These are phyloP conservation scores for Candida qinlingensis DNA, from an alignment of 805 yeast genomes.

Conservation along the genomic window DNA sequence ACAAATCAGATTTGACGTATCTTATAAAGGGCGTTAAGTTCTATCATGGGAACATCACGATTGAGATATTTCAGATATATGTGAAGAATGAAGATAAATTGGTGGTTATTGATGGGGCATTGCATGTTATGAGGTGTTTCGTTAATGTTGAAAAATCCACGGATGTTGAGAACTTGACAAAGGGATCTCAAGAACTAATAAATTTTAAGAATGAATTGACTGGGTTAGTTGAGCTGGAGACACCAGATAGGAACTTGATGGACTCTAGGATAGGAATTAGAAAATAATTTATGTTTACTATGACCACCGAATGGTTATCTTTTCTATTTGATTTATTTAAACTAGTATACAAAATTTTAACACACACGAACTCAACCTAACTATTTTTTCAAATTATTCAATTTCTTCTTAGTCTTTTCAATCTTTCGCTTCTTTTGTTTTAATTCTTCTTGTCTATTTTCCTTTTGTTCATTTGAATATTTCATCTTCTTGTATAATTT, in stretches of 20 bases:
- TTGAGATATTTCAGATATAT: conserved; percentile 50
- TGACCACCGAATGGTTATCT: not conserved
- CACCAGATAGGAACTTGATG: conserved; percentile 78
- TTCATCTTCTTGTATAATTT: conserved; percentile 93
- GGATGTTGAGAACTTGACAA: conserved; percentile 66
- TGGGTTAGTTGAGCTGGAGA: conserved; percentile 61
- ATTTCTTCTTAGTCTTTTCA: conserved; percentile 40
- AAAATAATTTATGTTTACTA: not conserved
- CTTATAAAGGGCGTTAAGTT: conserved; percentile 58
- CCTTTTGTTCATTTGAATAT: conserved; percentile 80
- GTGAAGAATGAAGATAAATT: conserved; percentile 24
- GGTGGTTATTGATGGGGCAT: conserved; percentile 39
- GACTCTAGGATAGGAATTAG: conserved; percentile 57
- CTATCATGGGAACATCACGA: conserved; percentile 49
- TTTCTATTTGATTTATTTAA: not conserved
- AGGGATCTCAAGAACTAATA: conserved; percentile 58
- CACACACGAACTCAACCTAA: not conserved
- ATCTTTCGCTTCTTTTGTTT: conserved; percentile 65
- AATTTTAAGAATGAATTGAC: conserved; percentile 58
- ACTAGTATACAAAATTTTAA: conserved; percentile 2
- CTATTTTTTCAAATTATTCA: conserved; percentile 12
- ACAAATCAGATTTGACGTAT: conserved; percentile 55
- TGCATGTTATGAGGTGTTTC: conserved; percentile 55
- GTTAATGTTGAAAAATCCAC: conserved; percentile 69
- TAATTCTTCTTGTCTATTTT: conserved; percentile 63